Evolutionary conservation across 164 flowering plant species (phyloP).

Genomic region (Dillenia turbinata): DNA sequence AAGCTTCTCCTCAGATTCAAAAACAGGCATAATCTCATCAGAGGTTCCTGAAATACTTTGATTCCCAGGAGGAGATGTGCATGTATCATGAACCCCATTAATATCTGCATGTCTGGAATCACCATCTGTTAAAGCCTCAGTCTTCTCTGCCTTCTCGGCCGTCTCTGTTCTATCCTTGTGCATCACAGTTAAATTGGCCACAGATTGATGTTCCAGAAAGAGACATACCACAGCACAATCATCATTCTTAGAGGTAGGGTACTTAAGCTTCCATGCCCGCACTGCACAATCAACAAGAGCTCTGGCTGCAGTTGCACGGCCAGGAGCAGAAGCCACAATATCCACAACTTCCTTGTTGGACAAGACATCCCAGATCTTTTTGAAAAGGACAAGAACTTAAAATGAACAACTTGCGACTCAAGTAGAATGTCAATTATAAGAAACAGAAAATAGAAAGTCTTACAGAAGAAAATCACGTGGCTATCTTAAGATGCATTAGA

Average conservation of each 20-base stretch:
- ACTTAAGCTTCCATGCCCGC: conserved; percentile 77
- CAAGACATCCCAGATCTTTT: conserved; percentile 81
- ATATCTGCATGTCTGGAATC: conserved; percentile 1
- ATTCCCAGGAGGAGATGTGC: conserved; percentile 10
- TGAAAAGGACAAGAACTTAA: not conserved
- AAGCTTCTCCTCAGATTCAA: conserved; percentile 30
- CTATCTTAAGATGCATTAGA: not conserved
- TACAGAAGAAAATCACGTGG: not conserved
- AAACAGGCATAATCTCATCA: conserved; percentile 50
- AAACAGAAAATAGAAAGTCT: not conserved
- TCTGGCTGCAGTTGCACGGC: conserved; percentile 64
- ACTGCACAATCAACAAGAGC: conserved; percentile 79
- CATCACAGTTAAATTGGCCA: conserved; percentile 11
- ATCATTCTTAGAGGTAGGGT: conserved; percentile 73
- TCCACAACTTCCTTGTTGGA: conserved; percentile 79
- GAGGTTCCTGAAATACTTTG: conserved; percentile 8
- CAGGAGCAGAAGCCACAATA: conserved; percentile 72
- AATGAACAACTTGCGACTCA: not conserved
- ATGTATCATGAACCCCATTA: conserved; percentile 2
- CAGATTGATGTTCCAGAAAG: conserved; percentile 34
- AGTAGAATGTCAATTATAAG: too few relatives aligned
- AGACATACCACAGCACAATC: conserved; percentile 83
- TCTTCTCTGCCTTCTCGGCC: conserved; percentile 9
- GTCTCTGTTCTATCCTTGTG: conserved; percentile 2
- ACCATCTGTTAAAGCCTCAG: conserved; percentile 7